phyloP scores from a whole-genome alignment of 2,329 filamentous ascomycete species.

The Didymellaceae sp. region DNA sequence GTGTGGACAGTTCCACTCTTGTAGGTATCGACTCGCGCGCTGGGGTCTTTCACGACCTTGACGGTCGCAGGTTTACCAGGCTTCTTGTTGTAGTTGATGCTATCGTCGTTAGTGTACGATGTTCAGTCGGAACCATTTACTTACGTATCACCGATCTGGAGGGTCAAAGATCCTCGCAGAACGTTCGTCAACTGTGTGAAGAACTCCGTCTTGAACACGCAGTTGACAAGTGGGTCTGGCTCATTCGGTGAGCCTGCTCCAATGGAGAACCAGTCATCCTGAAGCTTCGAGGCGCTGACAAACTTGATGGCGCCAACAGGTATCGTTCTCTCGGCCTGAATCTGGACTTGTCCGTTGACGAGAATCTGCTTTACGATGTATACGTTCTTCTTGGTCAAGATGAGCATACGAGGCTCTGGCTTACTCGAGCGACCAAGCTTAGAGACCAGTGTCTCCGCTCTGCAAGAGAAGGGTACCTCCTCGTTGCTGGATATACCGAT shows the following conservation, averaged over 20 bases:
- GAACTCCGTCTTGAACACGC: constrained; percentile 94
- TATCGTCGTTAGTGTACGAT: constrained; percentile 41
- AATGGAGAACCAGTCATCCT: constrained; percentile 97
- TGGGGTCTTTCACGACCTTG: constrained; percentile 88
- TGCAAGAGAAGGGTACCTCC: constrained; percentile 84
- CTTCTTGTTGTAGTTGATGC: constrained; percentile 96
- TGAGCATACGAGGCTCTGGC: constrained; percentile 80
- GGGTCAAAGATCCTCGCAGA: constrained; percentile 78
- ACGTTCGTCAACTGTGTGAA: constrained; percentile 87
- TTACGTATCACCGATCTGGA: constrained; percentile 78
- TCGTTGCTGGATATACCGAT: constrained; percentile 76
- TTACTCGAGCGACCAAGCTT: constrained; percentile 98
- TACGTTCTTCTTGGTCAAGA: constrained; percentile 85
- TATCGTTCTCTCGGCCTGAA: constrained; percentile 80
- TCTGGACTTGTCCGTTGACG: constrained; percentile 80
- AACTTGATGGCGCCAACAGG: constrained; percentile 89
- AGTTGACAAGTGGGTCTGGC: constrained; percentile 90
- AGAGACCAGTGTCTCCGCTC: constrained; percentile 85
- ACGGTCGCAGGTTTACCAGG: constrained; percentile 88
- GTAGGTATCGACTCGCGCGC: constrained; percentile 78
- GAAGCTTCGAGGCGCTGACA: constrained; percentile 77
- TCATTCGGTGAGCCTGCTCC: constrained; percentile 90
- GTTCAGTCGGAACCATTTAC: constrained; percentile 25
- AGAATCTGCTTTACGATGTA: constrained; percentile 88
- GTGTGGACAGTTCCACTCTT: constrained; percentile 94